phyloP scores from a whole-genome alignment of 2,329 filamentous ascomycete species.

The Colletotrichum tropicale region DNA sequence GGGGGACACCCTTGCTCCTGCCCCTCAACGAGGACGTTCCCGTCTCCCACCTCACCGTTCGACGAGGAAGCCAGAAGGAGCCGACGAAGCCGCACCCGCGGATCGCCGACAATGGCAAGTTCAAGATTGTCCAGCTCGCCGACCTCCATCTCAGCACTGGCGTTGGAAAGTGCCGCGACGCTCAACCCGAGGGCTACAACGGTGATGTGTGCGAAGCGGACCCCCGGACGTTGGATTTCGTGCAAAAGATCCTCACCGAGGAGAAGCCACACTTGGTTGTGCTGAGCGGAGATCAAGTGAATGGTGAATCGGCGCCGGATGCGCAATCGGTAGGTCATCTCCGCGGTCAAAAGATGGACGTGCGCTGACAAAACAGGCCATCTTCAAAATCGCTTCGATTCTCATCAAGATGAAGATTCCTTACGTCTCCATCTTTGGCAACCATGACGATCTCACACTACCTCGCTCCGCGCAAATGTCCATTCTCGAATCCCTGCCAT shows the following conservation, averaged over 20 bases:
- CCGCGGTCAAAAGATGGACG: neutral
- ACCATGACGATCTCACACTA: slow-evolving; percentile 92
- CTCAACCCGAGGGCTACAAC: slow-evolving; percentile 75
- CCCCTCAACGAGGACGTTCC: slow-evolving; percentile 65
- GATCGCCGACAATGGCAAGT: slow-evolving; percentile 87
- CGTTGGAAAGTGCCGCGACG: slow-evolving; percentile 82
- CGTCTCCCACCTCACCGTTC: slow-evolving; percentile 77
- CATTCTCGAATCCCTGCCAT: slow-evolving; percentile 84
- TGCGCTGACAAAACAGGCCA: slow-evolving; percentile 58
- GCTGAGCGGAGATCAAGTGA: slow-evolving; percentile 92
- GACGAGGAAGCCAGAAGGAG: slow-evolving; percentile 71
- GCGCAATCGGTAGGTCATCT: slow-evolving; percentile 72
- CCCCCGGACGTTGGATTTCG: slow-evolving; percentile 87
- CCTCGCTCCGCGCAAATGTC: slow-evolving; percentile 78
- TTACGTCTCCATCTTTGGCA: slow-evolving; percentile 93
- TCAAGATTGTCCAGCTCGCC: slow-evolving; percentile 97
- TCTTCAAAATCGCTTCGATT: slow-evolving; percentile 90
- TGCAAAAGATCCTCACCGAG: slow-evolving; percentile 82
- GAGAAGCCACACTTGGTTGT: slow-evolving; percentile 94
- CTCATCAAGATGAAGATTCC: slow-evolving; percentile 88
- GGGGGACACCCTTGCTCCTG: slow-evolving; percentile 73
- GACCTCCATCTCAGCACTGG: slow-evolving; percentile 95
- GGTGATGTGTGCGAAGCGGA: slow-evolving; percentile 89
- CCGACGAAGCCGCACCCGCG: slow-evolving; percentile 73
- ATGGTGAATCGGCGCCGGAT: slow-evolving; percentile 91